Evolutionary conservation across 1,284 basidiomycete species (phyloP), one percentile per base, ranked within the genome.

Genomic region (Cutaneotrichosporon cyanovorans): DNA sequence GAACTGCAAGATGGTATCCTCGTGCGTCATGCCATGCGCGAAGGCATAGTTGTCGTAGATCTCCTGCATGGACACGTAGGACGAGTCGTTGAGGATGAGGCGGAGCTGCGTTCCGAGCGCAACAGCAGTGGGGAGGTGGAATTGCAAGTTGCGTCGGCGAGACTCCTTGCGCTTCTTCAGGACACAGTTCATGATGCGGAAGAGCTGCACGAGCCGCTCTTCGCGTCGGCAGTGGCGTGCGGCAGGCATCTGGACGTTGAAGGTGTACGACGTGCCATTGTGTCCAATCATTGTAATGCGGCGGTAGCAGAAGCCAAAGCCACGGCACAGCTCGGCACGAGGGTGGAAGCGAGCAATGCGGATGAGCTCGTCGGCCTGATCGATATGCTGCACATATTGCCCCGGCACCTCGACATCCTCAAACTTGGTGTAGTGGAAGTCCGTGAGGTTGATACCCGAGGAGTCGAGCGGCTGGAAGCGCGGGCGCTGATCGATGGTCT

Each of bases 371-470:
- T 87, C 84, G 62, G 91, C 89, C 65, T 80, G 89, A 69, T 98
- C 95, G 66, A 93, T 91, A 65, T 95, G 87, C 86, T 93, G 54
- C 0, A 92, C 85, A 63, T 99, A 99, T 72, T 99, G 95, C 9
- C 95, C 95, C 18, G 95, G 95, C 46, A 99, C 83, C 69, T 99
- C 95, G 42, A 99, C 89, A 58, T 98, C 95, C 61, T 98, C 95
- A 48, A 96, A 92, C 69, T 93, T 96, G 64, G 84, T 84, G 70
- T 96, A 92, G 62, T 98, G 93, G 77, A 98, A 99, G 69, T 98
- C 93, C 11, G 89, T 87, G 55, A 98, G 76, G 73, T 91, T 97
- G 72, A 95, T 91, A 57, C 88, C 92, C 39, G 89, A 76, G 50
- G 84, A 77, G 58, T 97, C 92, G 43, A 99, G 75, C n/a, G 88